Evolutionary conservation across 805 yeast species (phyloP).

Genomic region (Candida coquimbonensis): DNA sequence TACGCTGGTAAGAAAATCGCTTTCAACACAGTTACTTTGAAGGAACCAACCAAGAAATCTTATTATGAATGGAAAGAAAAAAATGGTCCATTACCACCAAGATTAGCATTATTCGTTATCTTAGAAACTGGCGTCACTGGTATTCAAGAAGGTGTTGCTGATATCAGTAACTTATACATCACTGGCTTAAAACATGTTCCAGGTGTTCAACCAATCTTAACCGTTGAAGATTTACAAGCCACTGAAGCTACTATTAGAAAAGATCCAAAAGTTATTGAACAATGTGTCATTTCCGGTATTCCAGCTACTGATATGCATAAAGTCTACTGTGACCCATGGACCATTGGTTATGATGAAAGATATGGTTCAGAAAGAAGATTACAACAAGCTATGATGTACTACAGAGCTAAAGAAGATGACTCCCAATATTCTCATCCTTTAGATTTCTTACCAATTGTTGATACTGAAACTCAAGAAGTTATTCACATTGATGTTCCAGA

Average conservation of each 20-base stretch:
- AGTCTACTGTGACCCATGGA: slow-evolving; percentile 64
- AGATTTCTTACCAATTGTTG: slow-evolving; percentile 79
- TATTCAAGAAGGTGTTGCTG: slow-evolving; percentile 66
- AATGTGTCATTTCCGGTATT: slow-evolving; percentile 64
- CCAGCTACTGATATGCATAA: slow-evolving; percentile 42
- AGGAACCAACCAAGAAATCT: slow-evolving; percentile 62
- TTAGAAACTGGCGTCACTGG: slow-evolving; percentile 53
- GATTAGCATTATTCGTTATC: slow-evolving; percentile 61
- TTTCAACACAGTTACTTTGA: slow-evolving; percentile 64
- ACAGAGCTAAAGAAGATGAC: slow-evolving; percentile 69
- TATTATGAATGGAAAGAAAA: slow-evolving; percentile 61
- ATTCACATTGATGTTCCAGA: slow-evolving; percentile 70
- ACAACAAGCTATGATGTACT: slow-evolving; percentile 77
- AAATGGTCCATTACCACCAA: slow-evolving; percentile 55
- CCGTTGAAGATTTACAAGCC: slow-evolving; percentile 56
- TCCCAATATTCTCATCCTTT: slow-evolving; percentile 62
- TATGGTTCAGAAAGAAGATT: slow-evolving; percentile 72
- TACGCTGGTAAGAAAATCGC: slow-evolving; percentile 39
- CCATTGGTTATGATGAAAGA: slow-evolving; percentile 66
- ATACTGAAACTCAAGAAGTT: slow-evolving; percentile 61
- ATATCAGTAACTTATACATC: slow-evolving; percentile 41
- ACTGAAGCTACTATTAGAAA: slow-evolving; percentile 60
- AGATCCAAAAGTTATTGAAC: slow-evolving; percentile 69
- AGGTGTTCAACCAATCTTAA: slow-evolving; percentile 69
- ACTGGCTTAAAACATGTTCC: slow-evolving; percentile 41